phyloP scores from a whole-genome alignment of 148 eudicot genomes.

The Persicaria tinctoria region DNA sequence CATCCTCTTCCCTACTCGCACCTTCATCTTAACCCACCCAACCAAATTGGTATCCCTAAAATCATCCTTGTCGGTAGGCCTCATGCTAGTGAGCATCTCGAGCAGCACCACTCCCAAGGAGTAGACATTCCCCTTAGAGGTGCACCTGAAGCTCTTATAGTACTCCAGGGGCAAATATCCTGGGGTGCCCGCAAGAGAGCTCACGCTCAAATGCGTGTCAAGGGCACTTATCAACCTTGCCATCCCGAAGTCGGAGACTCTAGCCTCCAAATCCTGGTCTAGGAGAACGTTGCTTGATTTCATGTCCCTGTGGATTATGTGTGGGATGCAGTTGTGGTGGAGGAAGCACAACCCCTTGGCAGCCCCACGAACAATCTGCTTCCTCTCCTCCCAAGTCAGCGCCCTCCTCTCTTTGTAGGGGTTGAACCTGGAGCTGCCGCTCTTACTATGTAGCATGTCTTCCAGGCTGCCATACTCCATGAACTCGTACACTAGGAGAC shows the following conservation, averaged over 20 bases:
- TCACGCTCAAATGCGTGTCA: constrained; percentile 90
- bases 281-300: constrained; percentile 88
- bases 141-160: constrained; percentile 94
- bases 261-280: constrained; percentile 72
- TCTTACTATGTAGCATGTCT: constrained; percentile 71
- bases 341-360: constrained; percentile 92
- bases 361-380: constrained; percentile 84
- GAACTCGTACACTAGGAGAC: constrained; percentile 86
- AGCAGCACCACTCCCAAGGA: constrained; percentile 78
- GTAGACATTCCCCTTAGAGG: constrained; percentile 90
- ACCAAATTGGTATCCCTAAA: constrained; percentile 94
- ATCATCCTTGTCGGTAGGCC: constrained; percentile 94
- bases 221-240: constrained; percentile 93
- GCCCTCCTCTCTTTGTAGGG: constrained; percentile 29
- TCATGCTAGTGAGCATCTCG: constrained; percentile 72
- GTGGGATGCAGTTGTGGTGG: constrained; percentile 97
- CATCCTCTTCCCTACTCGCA: constrained; percentile 76
- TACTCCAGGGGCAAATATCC: constrained; percentile 98
- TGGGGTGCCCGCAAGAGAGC: constrained; percentile 94
- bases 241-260: constrained; percentile 96
- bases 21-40: constrained; percentile 96
- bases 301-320: constrained; percentile 94
- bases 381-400: constrained; percentile 83
- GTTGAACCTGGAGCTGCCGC: not conserved
- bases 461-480: constrained; percentile 89